phyloP scores from a whole-genome alignment of 257 asterid genomes.

The Solanum stenotomum region DNA sequence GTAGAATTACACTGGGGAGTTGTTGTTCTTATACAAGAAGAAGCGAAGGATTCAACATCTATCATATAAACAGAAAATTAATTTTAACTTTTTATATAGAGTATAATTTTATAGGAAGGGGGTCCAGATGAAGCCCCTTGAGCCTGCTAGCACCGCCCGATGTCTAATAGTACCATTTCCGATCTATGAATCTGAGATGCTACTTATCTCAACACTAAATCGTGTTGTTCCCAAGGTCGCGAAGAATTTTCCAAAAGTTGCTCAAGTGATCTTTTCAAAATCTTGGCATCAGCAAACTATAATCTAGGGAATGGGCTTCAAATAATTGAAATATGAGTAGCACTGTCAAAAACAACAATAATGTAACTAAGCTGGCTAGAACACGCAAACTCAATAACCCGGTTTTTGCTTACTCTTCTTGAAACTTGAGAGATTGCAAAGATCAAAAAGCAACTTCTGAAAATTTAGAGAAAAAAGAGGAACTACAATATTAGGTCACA shows the following conservation, averaged over 20 bases:
- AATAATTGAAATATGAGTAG: background rate
- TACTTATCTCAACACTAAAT: background rate
- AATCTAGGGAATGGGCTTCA: background rate
- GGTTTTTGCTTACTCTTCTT: background rate
- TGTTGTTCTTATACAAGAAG: background rate
- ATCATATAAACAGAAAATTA: background rate
- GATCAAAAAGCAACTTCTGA: background rate
- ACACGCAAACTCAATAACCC: background rate
- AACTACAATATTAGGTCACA: background rate
- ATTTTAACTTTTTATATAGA: background rate
- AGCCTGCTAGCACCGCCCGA: background rate
- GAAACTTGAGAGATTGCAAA: background rate
- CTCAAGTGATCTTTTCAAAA: background rate
- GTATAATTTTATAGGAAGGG: background rate
- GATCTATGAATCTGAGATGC: background rate
- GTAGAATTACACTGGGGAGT: background rate
- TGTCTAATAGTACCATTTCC: background rate
- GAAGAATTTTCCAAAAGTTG: background rate
- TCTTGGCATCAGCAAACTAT: background rate
- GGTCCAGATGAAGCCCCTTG: background rate
- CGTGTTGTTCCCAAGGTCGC: background rate
- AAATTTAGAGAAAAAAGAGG: background rate
- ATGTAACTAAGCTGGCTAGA: background rate
- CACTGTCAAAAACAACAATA: background rate
- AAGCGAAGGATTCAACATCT: background rate